Base-by-base conservation (phyloP, 2,329 filamentous ascomycete species). In the Botrytis hyacinthi region DNA sequence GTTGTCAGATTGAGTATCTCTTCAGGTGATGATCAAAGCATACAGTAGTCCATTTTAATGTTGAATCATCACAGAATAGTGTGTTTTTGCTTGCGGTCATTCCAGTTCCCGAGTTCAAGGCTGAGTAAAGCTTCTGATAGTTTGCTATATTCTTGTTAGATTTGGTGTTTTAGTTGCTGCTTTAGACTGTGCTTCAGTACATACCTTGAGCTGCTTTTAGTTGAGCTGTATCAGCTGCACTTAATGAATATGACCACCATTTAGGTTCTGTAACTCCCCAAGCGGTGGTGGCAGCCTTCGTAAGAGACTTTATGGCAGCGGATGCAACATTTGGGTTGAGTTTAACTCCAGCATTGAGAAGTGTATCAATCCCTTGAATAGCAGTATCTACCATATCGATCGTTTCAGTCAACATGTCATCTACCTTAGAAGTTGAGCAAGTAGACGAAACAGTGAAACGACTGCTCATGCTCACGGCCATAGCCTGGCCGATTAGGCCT, bases 181-280 rank as follows among this genome's bases (percentile, higher is more conserved):
- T 32, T 16, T 29, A 48, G 10, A 18, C 18, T 22, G 26, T 26
- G n/a, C 12, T 29, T 22, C 35, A 14, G 35, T 20, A 16, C 42
- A 71, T 71, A 71, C 69, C 40, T 63, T 71, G 69, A 16, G 69
- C 69, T 51, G 40, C n/a, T 71, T 71, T 71, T 32, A 71, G 35
- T 46, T 71, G 69, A 71, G 54, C 18, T 40, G 29, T 62, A 63
- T 71, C 69, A 46, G 40, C 57, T 62, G 69, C n/a, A 51, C 32
- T 71, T 37, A 71, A 62, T 42, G 69, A 62, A 29, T 62, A 61
- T 29, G 40, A 37, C 57, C 54, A 61, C 57, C n/a, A 48, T 29
- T 62, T 44, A 37, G 68, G 68, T 26, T 59, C 40, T 20, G 32
- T 26, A 32, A 71, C 32, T 20, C 68, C 68, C 68, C 68, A 71